These are phyloP conservation scores for Kluyveromyces starmeri DNA, from an alignment of 805 yeast species.

Conservation along the genomic window DNA sequence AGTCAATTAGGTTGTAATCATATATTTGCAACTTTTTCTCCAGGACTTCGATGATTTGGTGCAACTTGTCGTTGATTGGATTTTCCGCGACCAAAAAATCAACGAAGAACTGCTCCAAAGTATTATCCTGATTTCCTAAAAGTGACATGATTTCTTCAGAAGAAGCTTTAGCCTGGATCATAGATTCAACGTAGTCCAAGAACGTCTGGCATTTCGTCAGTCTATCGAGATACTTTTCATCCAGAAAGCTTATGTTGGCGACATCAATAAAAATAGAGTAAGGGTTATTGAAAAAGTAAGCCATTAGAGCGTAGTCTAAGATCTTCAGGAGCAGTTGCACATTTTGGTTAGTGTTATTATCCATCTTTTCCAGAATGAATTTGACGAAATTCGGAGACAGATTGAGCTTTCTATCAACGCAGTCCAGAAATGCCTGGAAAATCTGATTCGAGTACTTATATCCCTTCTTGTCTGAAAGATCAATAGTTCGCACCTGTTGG, in stretches of 20 bases:
- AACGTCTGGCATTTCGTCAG: conserved; percentile 27
- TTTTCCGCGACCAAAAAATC: conserved; percentile 29
- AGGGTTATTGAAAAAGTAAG: conserved; percentile 28
- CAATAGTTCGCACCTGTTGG: conserved; percentile 21
- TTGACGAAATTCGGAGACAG: conserved; percentile 24
- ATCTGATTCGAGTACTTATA: conserved; percentile 27
- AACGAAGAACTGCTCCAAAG: conserved; percentile 24
- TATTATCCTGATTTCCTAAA: conserved; percentile 17
- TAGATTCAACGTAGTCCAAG: conserved; percentile 27
- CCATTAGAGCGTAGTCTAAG: conserved; percentile 28
- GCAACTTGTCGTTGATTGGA: conserved; percentile 27
- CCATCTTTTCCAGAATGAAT: conserved; percentile 26
- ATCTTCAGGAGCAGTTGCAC: conserved; percentile 26
- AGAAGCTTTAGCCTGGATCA: conserved; percentile 21
- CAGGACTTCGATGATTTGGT: conserved; percentile 18
- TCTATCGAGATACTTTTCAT: conserved; percentile 21
- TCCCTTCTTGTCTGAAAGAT: conserved; percentile 28
- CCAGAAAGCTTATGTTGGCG: conserved; percentile 21
- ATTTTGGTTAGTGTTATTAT: conserved; percentile 26
- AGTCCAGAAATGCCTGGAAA: conserved; percentile 27
- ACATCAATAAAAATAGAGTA: conserved; percentile 30
- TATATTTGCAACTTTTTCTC: conserved; percentile 18
- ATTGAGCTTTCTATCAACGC: conserved; percentile 29
- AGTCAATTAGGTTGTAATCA: conserved; percentile 25
- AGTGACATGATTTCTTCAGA: conserved; percentile 20